These are phyloP conservation scores for Pilasporangium apinafurcum DNA, from an alignment of 352 stramenopile genomes.

Conservation along the genomic window DNA sequence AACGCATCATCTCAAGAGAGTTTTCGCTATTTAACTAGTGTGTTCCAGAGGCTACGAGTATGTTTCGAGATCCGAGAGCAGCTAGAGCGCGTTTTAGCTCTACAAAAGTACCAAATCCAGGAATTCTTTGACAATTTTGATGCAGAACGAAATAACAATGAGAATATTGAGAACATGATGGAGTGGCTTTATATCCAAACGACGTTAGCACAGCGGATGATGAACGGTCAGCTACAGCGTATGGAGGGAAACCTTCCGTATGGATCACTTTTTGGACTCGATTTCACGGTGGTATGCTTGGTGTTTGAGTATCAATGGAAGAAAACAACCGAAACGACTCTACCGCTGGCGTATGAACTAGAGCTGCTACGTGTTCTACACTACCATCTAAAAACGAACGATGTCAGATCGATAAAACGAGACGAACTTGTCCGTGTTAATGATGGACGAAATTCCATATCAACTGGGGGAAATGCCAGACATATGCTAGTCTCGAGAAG, in stretches of 20 bases:
- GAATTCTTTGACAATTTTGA: conserved; percentile 5
- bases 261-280: conserved; percentile 43
- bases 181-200: conserved; percentile 24
- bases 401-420: background rate
- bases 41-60: conserved; percentile 20
- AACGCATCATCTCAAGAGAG: background rate
- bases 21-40: conserved; percentile 3
- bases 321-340: conserved; percentile 6
- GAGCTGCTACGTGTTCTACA: conserved; percentile 38
- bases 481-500: conserved; percentile 16
- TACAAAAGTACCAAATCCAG: conserved; percentile 20
- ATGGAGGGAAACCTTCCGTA: conserved; percentile 18
- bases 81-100: conserved; percentile 22
- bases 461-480: background rate
- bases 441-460: background rate
- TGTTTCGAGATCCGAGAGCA: conserved; percentile 46
- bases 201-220: conserved; percentile 24
- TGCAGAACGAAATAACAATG: background rate
- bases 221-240: conserved; percentile 20
- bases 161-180: conserved; percentile 3
- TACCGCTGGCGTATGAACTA: conserved; percentile 41
- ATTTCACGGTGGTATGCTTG: conserved; percentile 39
- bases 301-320: conserved; percentile 46
- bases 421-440: background rate
- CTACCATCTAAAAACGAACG: conserved; percentile 20